Percentiles rank a stretch among this genome's conserved stretches.
phyloP scores from a whole-genome alignment of 768 basidiomycete genomes.

The Termitomyces sp. region DNA sequence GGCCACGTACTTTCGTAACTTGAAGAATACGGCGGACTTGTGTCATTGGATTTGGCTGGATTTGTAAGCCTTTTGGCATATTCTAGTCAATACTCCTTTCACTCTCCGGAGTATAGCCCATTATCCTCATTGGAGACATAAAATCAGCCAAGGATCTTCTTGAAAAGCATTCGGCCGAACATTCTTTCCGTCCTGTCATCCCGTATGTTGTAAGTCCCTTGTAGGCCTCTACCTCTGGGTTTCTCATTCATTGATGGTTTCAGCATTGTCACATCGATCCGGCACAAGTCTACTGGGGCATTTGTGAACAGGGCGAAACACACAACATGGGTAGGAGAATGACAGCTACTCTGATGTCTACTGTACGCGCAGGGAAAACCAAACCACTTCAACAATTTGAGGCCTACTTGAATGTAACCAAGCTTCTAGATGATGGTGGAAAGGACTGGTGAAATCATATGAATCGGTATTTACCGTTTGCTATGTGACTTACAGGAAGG shows the following conservation, averaged over 20 bases:
- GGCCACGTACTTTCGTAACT: not conserved
- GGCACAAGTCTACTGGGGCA: not conserved
- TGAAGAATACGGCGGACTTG: constrained; percentile 6
- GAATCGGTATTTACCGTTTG: not conserved
- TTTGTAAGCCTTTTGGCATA: not conserved
- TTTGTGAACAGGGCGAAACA: not conserved
- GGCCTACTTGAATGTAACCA: not conserved
- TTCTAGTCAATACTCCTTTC: not conserved
- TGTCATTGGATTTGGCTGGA: constrained; percentile 2
- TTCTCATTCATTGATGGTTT: not conserved
- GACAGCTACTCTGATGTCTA: constrained; percentile 1
- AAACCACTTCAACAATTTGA: constrained; percentile 1
- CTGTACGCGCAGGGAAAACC: constrained; percentile 1
- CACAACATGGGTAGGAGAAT: not conserved
- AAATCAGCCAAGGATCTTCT: constrained; percentile 2
- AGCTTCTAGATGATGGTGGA: not conserved
- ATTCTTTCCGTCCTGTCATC: constrained; percentile 2
- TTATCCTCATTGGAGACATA: constrained; percentile 2
- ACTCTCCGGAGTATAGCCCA: not conserved
- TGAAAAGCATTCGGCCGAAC: constrained; percentile 1
- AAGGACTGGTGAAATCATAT: constrained; percentile 5
- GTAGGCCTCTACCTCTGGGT: no score
- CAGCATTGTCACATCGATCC: constrained; percentile 1
- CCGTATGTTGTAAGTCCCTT: constrained; percentile 1
- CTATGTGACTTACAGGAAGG: not conserved